phyloP scores from a whole-genome alignment of 148 eudicot genomes.

The Nyssa sinensis region DNA sequence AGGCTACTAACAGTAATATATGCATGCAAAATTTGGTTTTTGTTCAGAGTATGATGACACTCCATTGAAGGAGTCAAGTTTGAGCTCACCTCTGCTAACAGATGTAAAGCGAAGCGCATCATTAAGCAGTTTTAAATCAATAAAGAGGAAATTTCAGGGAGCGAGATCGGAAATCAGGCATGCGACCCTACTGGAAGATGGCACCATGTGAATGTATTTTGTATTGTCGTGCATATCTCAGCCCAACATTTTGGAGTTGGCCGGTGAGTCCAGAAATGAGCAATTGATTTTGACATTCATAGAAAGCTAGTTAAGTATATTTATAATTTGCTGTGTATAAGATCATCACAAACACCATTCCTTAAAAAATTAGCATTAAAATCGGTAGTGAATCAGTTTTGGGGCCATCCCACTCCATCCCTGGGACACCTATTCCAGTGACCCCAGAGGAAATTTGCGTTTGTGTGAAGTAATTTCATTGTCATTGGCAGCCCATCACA shows the following conservation, averaged over 20 bases:
- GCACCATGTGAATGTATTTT: not conserved
- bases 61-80: slow-evolving; percentile 34
- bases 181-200: not conserved
- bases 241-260: not conserved
- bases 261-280: not conserved
- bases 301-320: not conserved
- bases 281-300: too few relatives aligned
- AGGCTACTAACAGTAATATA: not conserved
- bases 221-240: not conserved
- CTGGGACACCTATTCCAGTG: too few relatives aligned
- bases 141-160: slow-evolving; percentile 67
- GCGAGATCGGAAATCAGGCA: slow-evolving; percentile 31
- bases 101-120: slow-evolving; percentile 67
- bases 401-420: too few relatives aligned
- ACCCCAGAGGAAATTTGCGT: too few relatives aligned
- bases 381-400: too few relatives aligned
- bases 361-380: too few relatives aligned
- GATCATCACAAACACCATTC: not conserved
- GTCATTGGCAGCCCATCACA: too few relatives aligned
- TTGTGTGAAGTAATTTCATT: too few relatives aligned
- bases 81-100: slow-evolving; percentile 54
- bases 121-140: slow-evolving; percentile 56
- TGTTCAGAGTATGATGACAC: slow-evolving; percentile 67
- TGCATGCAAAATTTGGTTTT: not conserved
- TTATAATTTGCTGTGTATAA: not conserved